Conservation (phyloP, 2,329 filamentous ascomycete species). For the Stemphylium lycopersici region DNA sequence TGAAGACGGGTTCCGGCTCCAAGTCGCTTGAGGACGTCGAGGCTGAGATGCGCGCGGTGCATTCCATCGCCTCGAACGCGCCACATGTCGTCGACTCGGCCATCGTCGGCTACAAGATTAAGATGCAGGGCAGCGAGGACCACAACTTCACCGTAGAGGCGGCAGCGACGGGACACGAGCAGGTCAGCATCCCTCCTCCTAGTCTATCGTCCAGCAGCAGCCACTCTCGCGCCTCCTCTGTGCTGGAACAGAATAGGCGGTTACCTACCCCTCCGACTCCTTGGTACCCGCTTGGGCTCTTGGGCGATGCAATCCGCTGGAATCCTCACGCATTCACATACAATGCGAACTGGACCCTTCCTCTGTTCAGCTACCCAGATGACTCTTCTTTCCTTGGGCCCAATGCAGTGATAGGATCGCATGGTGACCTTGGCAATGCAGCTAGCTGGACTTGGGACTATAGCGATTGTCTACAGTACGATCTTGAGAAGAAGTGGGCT, state of each 20-base stretch:
- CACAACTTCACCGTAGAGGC: neutral
- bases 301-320: too few species aligned
- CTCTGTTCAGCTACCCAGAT: neutral
- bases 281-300: too few species aligned
- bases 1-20: too few species aligned
- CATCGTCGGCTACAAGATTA: neutral
- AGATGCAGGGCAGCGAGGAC: neutral
- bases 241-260: neutral
- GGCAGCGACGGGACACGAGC: neutral
- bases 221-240: neutral
- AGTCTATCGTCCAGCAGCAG: neutral
- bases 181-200: neutral
- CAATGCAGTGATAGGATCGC: neutral
- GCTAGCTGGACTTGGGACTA: too few species aligned
- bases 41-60: neutral
- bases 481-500: too few species aligned
- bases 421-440: too few species aligned
- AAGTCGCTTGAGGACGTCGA: neutral
- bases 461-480: too few species aligned
- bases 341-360: neutral
- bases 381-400: neutral
- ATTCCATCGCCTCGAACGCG: neutral
- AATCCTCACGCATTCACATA: neutral
- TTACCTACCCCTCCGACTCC: neutral
- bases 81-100: neutral